Base-by-base conservation (phyloP, 1,284 basidiomycete species). In the Kwoniella shivajii region DNA sequence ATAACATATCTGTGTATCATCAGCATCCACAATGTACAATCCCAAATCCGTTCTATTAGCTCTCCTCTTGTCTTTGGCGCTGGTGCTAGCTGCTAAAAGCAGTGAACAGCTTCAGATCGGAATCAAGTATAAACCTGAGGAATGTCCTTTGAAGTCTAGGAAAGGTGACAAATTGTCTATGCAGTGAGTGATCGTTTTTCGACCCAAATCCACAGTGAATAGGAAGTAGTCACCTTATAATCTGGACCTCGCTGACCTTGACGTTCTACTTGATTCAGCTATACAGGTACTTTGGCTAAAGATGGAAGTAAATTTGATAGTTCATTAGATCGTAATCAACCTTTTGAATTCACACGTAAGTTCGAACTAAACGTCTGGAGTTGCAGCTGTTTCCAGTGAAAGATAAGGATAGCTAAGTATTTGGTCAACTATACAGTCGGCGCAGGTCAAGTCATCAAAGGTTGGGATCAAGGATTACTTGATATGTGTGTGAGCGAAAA, bases 401-500 rank as follows among this genome's bases (percentile, higher is more conserved):
- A n/a, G n/a, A n/a, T n/a, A n/a, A n/a, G n/a, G n/a, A n/a, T n/a
- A n/a, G n/a, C n/a, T n/a, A n/a, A n/a, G n/a, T n/a, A n/a, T n/a
- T n/a, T n/a, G 7, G n/a, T 45, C 16, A 29, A 24, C 20, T 30
- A 18, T n/a, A 14, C 66, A 80, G 79, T 84, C 50, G 83, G 82
- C 9, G 59, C 69, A 0, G 82, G 82, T 5, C 79, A 81, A 64
- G 83, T 84, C 26, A 83, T 84, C 71, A 69, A 72, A 51, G 76
- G 77, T 30, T 78, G 77, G 77, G 77, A 78, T 54, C 70, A 79
- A 64, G 79, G 82, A 16, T 68, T 84, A 16, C 66, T 80, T 16
- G 81, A 82, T 67, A 94, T 96, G 88, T 97, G 94, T 76, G 73
- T 90, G 33, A 83, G 85, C 57, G 94, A 98, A 81, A 93, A 92